phyloP scores from a whole-genome alignment of 2,329 filamentous ascomycete species.

The Colletotrichum sp. region DNA sequence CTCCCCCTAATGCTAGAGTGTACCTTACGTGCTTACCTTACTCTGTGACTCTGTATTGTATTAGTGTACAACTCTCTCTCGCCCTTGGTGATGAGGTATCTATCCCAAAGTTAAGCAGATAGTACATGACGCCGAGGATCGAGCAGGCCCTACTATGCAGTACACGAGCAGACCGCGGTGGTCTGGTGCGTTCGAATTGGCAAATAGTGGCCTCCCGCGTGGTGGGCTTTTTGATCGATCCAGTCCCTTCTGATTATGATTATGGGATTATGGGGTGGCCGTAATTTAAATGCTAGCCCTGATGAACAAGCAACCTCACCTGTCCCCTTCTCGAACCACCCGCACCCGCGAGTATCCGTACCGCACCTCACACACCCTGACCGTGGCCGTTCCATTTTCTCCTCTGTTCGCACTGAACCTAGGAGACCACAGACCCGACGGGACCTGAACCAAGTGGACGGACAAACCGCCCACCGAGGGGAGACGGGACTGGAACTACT shows the following conservation, averaged over 20 bases:
- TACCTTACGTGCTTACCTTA: not conserved
- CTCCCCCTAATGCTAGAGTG: not conserved
- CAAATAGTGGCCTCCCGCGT: constrained; percentile 12
- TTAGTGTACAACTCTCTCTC: not conserved
- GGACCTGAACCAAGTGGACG: not conserved
- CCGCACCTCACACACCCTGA: not conserved
- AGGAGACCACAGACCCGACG: not conserved
- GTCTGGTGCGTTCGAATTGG: not conserved
- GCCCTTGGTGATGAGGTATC: not conserved
- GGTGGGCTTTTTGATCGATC: constrained; percentile 9
- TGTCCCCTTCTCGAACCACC: constrained; percentile 17
- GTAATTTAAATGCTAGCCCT: constrained; percentile 22
- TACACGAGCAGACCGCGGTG: not conserved
- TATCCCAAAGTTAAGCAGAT: not conserved
- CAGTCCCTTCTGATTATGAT: constrained; percentile 11
- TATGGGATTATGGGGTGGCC: constrained; percentile 18
- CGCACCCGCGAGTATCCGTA: not conserved
- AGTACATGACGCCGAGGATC: not conserved
- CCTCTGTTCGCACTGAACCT: not conserved
- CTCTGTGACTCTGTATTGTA: not conserved
- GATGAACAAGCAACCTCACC: constrained; percentile 15
- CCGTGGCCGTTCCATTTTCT: not conserved
- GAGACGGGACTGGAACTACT: not conserved
- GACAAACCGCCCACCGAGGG: not conserved
- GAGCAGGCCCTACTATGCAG: not conserved